Evolutionary conservation across 2,329 filamentous ascomycete genomes (phyloP), one percentile per base, ranked within the genome.

Genomic region (Proliferodiscus dingleyae): DNA sequence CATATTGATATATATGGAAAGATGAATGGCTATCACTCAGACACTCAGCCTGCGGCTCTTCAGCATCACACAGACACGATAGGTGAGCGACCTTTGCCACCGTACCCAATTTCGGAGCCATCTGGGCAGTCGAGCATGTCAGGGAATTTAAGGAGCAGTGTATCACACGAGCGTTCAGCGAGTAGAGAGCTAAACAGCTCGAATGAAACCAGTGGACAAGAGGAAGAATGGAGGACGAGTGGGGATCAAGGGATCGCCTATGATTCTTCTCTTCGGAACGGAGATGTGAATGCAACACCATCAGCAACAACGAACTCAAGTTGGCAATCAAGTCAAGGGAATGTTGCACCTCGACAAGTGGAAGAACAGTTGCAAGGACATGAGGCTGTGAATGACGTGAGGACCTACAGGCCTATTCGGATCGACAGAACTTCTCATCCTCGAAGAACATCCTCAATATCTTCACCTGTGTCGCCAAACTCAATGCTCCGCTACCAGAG

Each of bases 41-140:
- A 24, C 34, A 24, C 24, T 22, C 18, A 32, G 19, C 22, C 21
- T 33, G 9, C 15, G 7, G 43, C 42, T 23, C 10, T 22, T 6
- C 22, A 33, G 9, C 28, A 21, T 22, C 33, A 18, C 16, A 19
- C 19, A 15, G 26, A 39, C n/a, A n/a, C n/a, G 11, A 38, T 18
- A 29, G 18, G 39, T 11, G 46, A 45, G 19, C 37, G 42, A 5
- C 46, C 46, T 45, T 28, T 49, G 8, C 46, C 46, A 19, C 34
- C 34, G 23, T 37, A 24, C 19, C 34, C 34, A 5, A 19, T 18
- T 11, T 23, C 19, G 15, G 18, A 18, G 15, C 19, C 32, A 26
- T 21, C 46, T 23, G 24, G 37, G 16, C 41, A 24, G n/a, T 34
- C 37, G 33, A 7, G 26, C 4, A 15, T 19, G 3, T 16, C 29